Base-by-base conservation (phyloP, 192 early-diverging fungal species). In the Chytriomyces confervae region DNA sequence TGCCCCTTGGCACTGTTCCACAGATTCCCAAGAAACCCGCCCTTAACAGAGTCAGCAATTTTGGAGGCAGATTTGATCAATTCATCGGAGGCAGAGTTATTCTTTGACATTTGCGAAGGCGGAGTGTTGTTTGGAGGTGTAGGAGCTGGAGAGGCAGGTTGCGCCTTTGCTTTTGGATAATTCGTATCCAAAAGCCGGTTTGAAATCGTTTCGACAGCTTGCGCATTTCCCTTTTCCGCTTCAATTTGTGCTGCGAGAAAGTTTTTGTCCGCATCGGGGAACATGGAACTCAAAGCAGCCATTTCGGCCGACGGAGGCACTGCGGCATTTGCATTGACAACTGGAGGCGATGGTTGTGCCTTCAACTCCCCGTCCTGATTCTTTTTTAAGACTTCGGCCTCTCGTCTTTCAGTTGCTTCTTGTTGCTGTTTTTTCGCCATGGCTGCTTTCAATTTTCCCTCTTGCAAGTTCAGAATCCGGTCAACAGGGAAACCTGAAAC, bases 261-360 rank as follows among this genome's bases (percentile, higher is more conserved):
- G 6, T 74, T 76, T 23, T 81, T 82, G 44, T 92, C 90, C 45
- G 88, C 90, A 70, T 93, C 88, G 0, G 92, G 88, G 84, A 93
- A 95, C 45, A 93, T 84, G 5, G 82, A 76, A 29, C 47, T 36
- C 27, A 79, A 27, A 77, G 83, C 16, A 91, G 80, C 62, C 50
- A 29, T 16, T 51, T 43, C 46, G 62, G 68, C 20, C 50, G 57
- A 61, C 61, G n/a, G 29, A 36, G 29, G 29, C 29, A 36, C 29
- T 36, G 27, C 46, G 1, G 50, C 43, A n/a, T 46, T 9, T n/a
- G n/a, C 0, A 48, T n/a, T 10, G 8, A 23, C 47, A n/a, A 20
- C 47, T 18, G 53, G 11, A 57, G 53, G 53, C 20, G 3, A 20
- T n/a, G 36, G 44, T 48, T 23, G 29, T 69, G 68, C 50, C 24